A percentile compares a stretch with the other conserved stretches of the same genome.
phyloP scores from a whole-genome alignment of 2,329 filamentous ascomycete species.

The Stemphylium lycopersici region DNA sequence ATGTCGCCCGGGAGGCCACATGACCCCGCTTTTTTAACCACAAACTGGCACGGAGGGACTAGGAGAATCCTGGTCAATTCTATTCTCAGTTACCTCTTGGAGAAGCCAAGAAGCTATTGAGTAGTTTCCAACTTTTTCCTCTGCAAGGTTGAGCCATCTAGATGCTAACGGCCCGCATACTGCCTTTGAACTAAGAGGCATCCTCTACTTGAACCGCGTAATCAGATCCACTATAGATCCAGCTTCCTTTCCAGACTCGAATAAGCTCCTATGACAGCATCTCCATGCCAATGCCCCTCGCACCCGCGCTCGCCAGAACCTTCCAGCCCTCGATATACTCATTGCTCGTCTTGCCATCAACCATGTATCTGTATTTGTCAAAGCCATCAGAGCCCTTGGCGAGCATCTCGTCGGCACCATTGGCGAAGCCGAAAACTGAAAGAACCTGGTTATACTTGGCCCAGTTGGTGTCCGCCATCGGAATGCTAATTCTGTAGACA shows the following conservation, averaged over 20 bases:
- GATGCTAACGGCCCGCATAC: no score
- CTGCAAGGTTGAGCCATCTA: no score
- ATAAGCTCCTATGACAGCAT: constrained; percentile 1
- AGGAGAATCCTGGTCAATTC: no score
- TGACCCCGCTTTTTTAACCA: no score
- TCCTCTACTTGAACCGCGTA: background rate
- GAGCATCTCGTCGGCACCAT: constrained; percentile 16
- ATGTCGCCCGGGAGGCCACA: no score
- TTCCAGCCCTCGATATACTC: background rate
- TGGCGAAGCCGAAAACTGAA: constrained; percentile 9
- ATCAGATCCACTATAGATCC: background rate
- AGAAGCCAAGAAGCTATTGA: no score
- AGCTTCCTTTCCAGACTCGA: background rate
- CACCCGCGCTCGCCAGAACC: background rate
- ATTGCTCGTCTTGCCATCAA: background rate
- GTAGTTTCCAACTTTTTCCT: no score
- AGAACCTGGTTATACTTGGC: constrained; percentile 17
- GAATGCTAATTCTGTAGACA: constrained; percentile 18
- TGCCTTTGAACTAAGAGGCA: no score
- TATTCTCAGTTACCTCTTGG: no score
- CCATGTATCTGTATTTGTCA: constrained; percentile 11
- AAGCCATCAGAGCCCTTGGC: constrained; percentile 4
- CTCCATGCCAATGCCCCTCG: background rate
- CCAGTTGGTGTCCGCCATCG: constrained; percentile 21
- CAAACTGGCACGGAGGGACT: no score